Base-by-base conservation (phyloP, 805 yeast genomes). In the Saturnispora diversa region DNA sequence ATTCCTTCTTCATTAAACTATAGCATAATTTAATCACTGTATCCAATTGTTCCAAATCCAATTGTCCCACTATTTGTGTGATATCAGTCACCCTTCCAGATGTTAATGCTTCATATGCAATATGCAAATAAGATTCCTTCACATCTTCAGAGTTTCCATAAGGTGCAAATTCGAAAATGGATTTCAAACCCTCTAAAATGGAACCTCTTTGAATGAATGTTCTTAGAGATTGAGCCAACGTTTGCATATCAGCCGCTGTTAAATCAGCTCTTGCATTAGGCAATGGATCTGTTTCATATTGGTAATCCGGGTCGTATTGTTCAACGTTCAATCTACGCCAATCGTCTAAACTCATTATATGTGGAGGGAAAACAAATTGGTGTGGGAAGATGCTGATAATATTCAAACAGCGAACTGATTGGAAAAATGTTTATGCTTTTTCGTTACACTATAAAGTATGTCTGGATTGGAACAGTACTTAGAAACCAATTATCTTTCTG, bases 291-390 rank as follows among this genome's bases (percentile, higher is more conserved):
- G 50, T 44, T 11, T 44, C 52, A 37, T 55, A 59, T 30, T 55
- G 77, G 51, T 72, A 74, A 35, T 88, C 95, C 3, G 94, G 84
- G 56, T 88, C 96, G 49, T 77, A 78, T 13, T 86, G 84, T 62
- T 92, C 97, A 40, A 92, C 79, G 60, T 92, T 95, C 52, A 90
- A 85, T 72, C 92, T 78, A 74, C 98, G 82, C 94, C 94, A 84
- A 56, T 81, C 87, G 45, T 74, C 79, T 76, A 76, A 74, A 19
- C 36, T 40, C 47, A 42, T 38, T 23, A 7, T 12, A 5, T 9
- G 12, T 23, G 21, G 4, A 6, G 27, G n/a, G n/a, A n/a, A n/a
- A n/a, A n/a, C n/a, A n/a, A n/a, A n/a, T n/a, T n/a, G n/a, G n/a
- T n/a, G n/a, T n/a, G n/a, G n/a, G n/a, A 9, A 8, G 27, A 24